A percentile compares a stretch with the other conserved stretches of the same genome.
These are phyloP conservation scores for Nemania serpens DNA, from an alignment of 2,329 filamentous ascomycete genomes.

Conservation along the genomic window DNA sequence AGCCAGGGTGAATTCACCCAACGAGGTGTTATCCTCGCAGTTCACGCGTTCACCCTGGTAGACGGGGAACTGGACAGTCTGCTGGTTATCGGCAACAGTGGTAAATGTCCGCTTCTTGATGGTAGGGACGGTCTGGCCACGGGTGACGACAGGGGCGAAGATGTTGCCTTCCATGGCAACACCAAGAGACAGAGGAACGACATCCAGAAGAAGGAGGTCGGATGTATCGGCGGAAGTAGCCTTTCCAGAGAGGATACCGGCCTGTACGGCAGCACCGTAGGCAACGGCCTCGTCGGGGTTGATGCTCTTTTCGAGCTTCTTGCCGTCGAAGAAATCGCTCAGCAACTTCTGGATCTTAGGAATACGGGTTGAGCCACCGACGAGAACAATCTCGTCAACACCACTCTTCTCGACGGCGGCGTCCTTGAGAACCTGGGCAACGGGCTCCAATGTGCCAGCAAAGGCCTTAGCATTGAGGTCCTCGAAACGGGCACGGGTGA, in stretches of 20 bases:
- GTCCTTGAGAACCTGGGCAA: constrained; percentile 96
- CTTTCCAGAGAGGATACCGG: constrained; percentile 98
- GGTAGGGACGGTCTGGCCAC: constrained; percentile 75
- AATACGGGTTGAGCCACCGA: constrained; percentile 99
- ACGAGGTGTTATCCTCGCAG: constrained; percentile 97
- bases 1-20: constrained; percentile 95
- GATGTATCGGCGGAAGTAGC: constrained; percentile 92
- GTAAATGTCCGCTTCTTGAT: constrained; percentile 87
- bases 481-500: constrained; percentile 98
- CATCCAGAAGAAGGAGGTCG: constrained; percentile 94
- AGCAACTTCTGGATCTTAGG: constrained; percentile 99
- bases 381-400: constrained; percentile 98
- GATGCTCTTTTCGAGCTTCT: constrained; percentile 99
- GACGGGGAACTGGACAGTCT: constrained; percentile 87
- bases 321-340: constrained; percentile 98
- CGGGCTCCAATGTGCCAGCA: constrained; percentile 89
- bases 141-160: constrained; percentile 89
- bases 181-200: constrained; percentile 94
- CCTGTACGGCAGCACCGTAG: constrained; percentile 98
- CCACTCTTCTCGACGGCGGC: constrained; percentile 83
- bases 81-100: constrained; percentile 77
- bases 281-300: constrained; percentile 99
- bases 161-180: constrained; percentile 99
- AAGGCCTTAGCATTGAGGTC: constrained; percentile 97
- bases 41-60: constrained; percentile 97